A percentile compares a stretch with the other conserved stretches of the same genome.
Evolutionary conservation across 805 yeast genomes (phyloP).

Genomic region (Starmerella potacharoeniae): DNA sequence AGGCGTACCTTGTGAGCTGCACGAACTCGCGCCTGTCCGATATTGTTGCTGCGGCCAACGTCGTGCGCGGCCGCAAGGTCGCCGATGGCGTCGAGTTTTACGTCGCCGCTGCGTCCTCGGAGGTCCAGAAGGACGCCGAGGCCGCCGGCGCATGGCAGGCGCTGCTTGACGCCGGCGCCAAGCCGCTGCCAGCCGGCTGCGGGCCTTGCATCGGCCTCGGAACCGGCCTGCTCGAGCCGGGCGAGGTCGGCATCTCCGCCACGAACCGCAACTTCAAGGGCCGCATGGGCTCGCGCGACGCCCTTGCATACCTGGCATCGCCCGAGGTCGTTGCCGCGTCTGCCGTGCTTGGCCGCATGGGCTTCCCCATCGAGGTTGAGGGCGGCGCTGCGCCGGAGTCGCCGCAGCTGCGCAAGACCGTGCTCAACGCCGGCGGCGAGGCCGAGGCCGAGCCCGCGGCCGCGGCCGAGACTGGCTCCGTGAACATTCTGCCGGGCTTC

Average conservation of each 20-base stretch:
- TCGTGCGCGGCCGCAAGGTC: constrained; percentile 68
- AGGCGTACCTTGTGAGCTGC: constrained; percentile 96
- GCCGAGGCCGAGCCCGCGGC: neutral
- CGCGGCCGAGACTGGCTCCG: constrained; percentile 27
- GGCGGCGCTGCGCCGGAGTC: constrained; percentile 44
- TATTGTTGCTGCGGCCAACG: constrained; percentile 86
- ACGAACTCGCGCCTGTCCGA: constrained; percentile 91
- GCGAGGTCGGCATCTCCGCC: constrained; percentile 97
- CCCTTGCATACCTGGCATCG: constrained; percentile 88
- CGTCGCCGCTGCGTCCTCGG: constrained; percentile 93
- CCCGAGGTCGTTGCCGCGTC: constrained; percentile 99
- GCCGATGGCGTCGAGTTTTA: constrained; percentile 89
- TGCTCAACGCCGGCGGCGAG: constrained; percentile 28
- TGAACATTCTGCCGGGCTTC: constrained; percentile 76
- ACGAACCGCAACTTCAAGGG: constrained; percentile 98
- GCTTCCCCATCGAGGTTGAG: constrained; percentile 74
- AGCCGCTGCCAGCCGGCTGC: constrained; percentile 94
- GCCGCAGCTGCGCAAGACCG: constrained; percentile 36
- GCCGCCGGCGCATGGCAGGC: constrained; percentile 85
- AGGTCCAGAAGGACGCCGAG: constrained; percentile 88
- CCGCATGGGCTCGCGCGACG: constrained; percentile 97
- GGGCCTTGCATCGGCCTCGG: constrained; percentile 99
- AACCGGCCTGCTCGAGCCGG: constrained; percentile 81
- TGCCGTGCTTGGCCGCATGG: constrained; percentile 90
- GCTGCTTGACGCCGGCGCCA: constrained; percentile 84